Evolutionary conservation across 2,329 filamentous ascomycete species (phyloP), one percentile per base, ranked within the genome.

Genomic region (Botrytis galanthina): DNA sequence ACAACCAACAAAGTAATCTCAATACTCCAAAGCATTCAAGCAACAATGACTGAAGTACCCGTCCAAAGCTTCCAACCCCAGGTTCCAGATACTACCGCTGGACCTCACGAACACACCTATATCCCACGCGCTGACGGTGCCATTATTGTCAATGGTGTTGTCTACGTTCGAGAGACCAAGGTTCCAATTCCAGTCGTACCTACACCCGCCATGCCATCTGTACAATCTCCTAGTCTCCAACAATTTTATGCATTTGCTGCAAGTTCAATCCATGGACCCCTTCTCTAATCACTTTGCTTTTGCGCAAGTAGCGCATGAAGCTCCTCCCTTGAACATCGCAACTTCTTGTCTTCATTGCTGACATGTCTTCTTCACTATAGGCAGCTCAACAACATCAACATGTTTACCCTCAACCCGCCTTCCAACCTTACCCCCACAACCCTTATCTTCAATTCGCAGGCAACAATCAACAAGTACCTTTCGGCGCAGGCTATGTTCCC

Each of bases 31-130:
- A 37, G 26, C 48, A 46, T 54, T 16, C 75, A 84, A 84, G 76
- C 75, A 81, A 68, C 51, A 48, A 85, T 74, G 68, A 82, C 83
- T 60, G 80, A 82, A 44, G 78, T 78, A 66, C 44, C 71, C n/a
- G 86, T 85, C 71, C 79, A 86, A 68, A 85, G 87, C 79, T 90
- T 87, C 77, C 86, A 90, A 78, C 89, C 88, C 1, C 88, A 86
- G 42, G 87, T 88, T 26, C 87, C 87, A 5, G 87, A 89, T 76
- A 89, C 87, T 26, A 86, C 85, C 61, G 84, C 85, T 78, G 89
- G 88, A 5, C 85, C 87, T 2, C 86, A 87, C 73, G 78, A 84
- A 42, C 87, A 90, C 75, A 84, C 84, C 32, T 90, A 89, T 76
- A 81, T 87, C 70, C 88, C 89, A 75, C 87, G 79, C 18, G 54